These are phyloP conservation scores for Ustilago hordei DNA, from an alignment of 1,284 basidiomycete species.

Conservation along the genomic window DNA sequence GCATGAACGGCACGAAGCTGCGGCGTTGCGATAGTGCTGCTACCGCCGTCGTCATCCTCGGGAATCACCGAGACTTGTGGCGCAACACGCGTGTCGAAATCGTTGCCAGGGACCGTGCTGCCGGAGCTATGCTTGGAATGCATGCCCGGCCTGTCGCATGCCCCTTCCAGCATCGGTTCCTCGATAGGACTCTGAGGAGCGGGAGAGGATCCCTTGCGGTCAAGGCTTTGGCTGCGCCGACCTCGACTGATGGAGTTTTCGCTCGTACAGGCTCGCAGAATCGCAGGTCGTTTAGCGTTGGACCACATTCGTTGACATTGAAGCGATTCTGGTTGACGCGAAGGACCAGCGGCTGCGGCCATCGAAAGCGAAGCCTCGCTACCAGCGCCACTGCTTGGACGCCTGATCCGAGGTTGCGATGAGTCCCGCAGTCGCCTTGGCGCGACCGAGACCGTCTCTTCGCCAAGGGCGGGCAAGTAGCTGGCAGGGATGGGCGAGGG, in stretches of 20 bases:
- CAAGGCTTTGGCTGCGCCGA: slow-evolving; percentile 29
- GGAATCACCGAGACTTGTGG: slow-evolving; percentile 42
- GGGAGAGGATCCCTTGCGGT: slow-evolving; percentile 25
- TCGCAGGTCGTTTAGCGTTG: slow-evolving; percentile 35
- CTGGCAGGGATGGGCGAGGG: slow-evolving; percentile 37
- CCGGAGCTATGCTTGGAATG: slow-evolving; percentile 41
- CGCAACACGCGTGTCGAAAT: slow-evolving; percentile 13
- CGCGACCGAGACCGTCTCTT: neutral
- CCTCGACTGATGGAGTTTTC: slow-evolving; percentile 39
- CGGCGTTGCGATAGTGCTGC: slow-evolving; percentile 8
- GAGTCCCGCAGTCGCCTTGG: slow-evolving; percentile 18
- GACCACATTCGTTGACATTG: slow-evolving; percentile 36
- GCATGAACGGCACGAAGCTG: slow-evolving; percentile 1
- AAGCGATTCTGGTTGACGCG: slow-evolving; percentile 27
- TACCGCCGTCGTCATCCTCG: slow-evolving; percentile 30
- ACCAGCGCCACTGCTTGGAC: slow-evolving; percentile 31
- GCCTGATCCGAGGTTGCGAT: slow-evolving; percentile 13
- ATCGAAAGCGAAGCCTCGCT: slow-evolving; percentile 31
- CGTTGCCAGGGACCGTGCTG: slow-evolving; percentile 25
- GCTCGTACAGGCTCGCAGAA: slow-evolving; percentile 35
- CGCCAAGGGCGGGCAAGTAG: slow-evolving; percentile 31
- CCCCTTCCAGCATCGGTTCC: slow-evolving; percentile 1
- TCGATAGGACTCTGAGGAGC: slow-evolving; percentile 28
- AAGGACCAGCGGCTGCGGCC: slow-evolving; percentile 13
- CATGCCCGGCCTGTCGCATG: slow-evolving; percentile 16